Evolutionary conservation across 2,329 filamentous ascomycete species (phyloP).

Genomic region (Scorias spongiosa): DNA sequence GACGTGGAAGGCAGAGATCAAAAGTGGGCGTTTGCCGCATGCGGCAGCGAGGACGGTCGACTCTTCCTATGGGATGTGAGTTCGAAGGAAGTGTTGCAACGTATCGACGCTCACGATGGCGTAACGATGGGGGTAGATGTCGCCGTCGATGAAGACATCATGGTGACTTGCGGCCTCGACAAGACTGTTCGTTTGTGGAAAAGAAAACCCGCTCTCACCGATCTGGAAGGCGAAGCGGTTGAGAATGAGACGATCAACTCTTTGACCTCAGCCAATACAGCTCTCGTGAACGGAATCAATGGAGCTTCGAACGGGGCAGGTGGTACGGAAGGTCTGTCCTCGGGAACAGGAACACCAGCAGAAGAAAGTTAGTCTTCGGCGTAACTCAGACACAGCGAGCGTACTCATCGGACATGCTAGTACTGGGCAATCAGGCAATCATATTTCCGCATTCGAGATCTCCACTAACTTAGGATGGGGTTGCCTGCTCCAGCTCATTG

Average conservation of each 20-base stretch:
- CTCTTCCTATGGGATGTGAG: slow-evolving; percentile 83
- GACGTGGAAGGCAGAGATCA: slow-evolving; percentile 8
- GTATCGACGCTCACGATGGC: slow-evolving; percentile 40
- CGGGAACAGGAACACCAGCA: neutral
- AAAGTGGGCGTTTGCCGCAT: slow-evolving; percentile 51
- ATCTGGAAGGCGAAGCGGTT: neutral
- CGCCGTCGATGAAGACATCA: slow-evolving; percentile 35
- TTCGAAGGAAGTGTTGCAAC: slow-evolving; percentile 68
- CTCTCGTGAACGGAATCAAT: neutral
- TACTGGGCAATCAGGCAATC: too few relatives aligned
- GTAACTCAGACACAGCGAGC: too few relatives aligned
- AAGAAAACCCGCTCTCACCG: neutral
- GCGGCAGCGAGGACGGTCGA: slow-evolving; percentile 75
- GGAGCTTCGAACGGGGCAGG: neutral
- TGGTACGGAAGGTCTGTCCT: neutral
- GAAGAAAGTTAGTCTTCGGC: neutral
- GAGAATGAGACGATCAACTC: neutral
- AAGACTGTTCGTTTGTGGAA: slow-evolving; percentile 48
- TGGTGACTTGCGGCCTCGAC: slow-evolving; percentile 50
- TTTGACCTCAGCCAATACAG: neutral
- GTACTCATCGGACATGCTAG: too few relatives aligned
- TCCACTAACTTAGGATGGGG: too few relatives aligned
- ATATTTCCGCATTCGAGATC: too few relatives aligned
- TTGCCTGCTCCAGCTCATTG: too few relatives aligned
- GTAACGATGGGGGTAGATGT: slow-evolving; percentile 46